phyloP scores from a whole-genome alignment of 2,329 filamentous ascomycete genomes.

The Fusarium ambrosium region DNA sequence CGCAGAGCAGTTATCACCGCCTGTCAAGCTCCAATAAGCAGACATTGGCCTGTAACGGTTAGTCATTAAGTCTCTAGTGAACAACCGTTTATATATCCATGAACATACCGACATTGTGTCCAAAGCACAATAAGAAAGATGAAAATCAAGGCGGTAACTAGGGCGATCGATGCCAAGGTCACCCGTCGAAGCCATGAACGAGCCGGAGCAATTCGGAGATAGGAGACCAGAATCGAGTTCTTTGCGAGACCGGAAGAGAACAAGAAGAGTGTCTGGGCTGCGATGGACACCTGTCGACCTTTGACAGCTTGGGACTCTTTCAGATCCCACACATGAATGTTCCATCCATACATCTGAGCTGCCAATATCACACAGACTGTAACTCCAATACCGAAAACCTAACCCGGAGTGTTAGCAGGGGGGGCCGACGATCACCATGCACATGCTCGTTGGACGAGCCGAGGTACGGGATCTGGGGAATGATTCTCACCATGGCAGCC shows the following conservation, averaged over 20 bases:
- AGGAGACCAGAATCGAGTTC: constrained; percentile 56
- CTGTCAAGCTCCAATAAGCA: constrained; percentile 44
- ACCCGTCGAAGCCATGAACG: constrained; percentile 51
- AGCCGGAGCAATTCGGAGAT: constrained; percentile 55
- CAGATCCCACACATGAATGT: constrained; percentile 56
- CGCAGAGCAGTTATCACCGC: constrained; percentile 45
- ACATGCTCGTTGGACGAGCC: constrained; percentile 20
- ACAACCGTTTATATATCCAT: background rate
- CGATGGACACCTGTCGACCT: constrained; percentile 55
- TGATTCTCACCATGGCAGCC: constrained; percentile 50
- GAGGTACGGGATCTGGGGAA: constrained; percentile 12
- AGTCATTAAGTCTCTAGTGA: background rate
- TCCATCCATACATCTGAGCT: constrained; percentile 54
- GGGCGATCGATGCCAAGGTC: constrained; percentile 46
- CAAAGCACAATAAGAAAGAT: constrained; percentile 54
- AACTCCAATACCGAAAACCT: constrained; percentile 53
- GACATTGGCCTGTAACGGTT: constrained; percentile 30
- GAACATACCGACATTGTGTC: constrained; percentile 54
- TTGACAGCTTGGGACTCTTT: constrained; percentile 43
- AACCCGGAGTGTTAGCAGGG: constrained; percentile 27
- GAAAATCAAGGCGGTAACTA: constrained; percentile 48
- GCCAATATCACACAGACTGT: constrained; percentile 54
- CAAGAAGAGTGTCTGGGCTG: constrained; percentile 56
- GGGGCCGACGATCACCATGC: background rate
- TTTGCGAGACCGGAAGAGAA: constrained; percentile 56